Base-by-base conservation (phyloP, 116 monocot genomes). In the Dioscorea cayenensis region DNA sequence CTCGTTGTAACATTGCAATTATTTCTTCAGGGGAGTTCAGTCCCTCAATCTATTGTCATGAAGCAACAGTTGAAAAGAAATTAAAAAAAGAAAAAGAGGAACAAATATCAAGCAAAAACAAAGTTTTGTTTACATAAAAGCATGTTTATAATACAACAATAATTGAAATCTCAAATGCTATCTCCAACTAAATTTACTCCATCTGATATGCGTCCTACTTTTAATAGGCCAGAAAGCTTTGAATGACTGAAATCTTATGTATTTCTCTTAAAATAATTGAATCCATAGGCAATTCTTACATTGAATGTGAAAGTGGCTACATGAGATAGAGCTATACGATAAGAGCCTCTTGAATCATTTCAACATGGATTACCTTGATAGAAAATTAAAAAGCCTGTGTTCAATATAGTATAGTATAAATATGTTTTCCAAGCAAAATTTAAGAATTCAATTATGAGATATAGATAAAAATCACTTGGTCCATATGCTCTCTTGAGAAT, bases 11-110 rank as follows among this genome's bases (percentile, higher is more conserved):
- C 28, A 89, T 84, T 28, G 69, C 16, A n/a, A 95, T 65, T 89
- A 95, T 86, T 67, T 88, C 88, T 77, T 87, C 92, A 73, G 92
- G 80, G 77, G 92, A 81, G 55, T 66, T 87, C 5, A 83, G 80
- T 12, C 95, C 95, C 74, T 95, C 95, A 70, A 92, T 79, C 95
- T 95, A 71, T 11, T 50, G 17, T 16, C 20, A 67, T 7, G 48
- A n/a, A 48, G 5, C 13, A 37, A 48, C 12, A 76, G 70, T 18
- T 18, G 5, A 71, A 74, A 0, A 14, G 3, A 61, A 73, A 20
- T 27, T 16, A 49, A 0, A 1, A 60, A 50, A 10, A n/a, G n/a
- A n/a, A 25, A 25, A 25, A 25, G 25, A 25, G 1, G 65, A 23
- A 23, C 8, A 9, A 62, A 11, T 23, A 62, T 5, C 16, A 2